These are phyloP conservation scores for Uronychia setigera DNA, from an alignment of 73 alveolate genomes.

Conservation along the genomic window DNA sequence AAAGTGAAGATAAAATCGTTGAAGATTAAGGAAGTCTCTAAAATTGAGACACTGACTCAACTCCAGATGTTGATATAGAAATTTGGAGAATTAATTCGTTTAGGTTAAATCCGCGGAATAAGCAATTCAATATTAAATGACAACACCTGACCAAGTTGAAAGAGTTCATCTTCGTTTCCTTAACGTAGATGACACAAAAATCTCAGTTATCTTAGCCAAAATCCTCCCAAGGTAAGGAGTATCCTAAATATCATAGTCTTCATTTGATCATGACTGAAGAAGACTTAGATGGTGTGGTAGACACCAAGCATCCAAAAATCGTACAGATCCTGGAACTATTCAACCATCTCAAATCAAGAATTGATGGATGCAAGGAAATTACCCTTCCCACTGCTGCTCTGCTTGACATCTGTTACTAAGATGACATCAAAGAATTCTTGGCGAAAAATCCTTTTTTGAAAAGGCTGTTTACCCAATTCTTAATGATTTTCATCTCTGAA, in stretches of 20 bases:
- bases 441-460: neutral
- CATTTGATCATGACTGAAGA: conserved; percentile 3
- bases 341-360: conserved; percentile 1
- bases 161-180: conserved; percentile 16
- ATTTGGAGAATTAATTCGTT: too few species aligned
- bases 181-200: conserved; percentile 9
- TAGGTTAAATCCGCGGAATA: too few species aligned
- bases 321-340: neutral
- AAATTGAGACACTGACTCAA: too few species aligned
- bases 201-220: conserved; percentile 1
- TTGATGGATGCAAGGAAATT: neutral
- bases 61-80: too few species aligned
- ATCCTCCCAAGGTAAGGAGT: neutral
- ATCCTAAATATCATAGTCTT: conserved; percentile 8
- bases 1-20: too few species aligned
- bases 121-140: neutral
- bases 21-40: too few species aligned
- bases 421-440: neutral
- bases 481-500: neutral
- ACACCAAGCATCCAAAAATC: conserved; percentile 1
- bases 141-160: conserved; percentile 12
- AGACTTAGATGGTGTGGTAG: neutral
- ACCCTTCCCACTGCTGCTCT: neutral
- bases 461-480: neutral
- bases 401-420: neutral